Evolutionary conservation across 441 rosid species (phyloP).

Genomic region (Arabidopsis hybrid): DNA sequence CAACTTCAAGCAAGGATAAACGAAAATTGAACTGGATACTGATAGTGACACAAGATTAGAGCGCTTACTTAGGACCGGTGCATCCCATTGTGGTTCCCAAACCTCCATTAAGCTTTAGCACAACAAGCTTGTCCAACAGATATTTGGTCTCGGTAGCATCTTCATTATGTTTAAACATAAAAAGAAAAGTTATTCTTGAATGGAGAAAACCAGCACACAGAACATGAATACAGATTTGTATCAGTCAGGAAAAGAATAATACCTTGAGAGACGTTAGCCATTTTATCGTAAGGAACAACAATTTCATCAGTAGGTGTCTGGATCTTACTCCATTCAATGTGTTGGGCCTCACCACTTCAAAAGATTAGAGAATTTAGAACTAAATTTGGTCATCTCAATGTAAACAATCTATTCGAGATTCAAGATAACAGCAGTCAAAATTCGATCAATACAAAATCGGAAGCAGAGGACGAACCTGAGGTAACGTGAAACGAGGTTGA

Average conservation of each 20-base stretch:
- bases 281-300: slow-evolving; percentile 83
- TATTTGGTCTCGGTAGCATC: slow-evolving; percentile 60
- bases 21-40: neutral
- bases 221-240: neutral
- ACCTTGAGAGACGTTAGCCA: slow-evolving; percentile 73
- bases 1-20: neutral
- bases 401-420: neutral
- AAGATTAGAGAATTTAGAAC: neutral
- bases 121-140: slow-evolving; percentile 72
- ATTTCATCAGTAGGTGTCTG: slow-evolving; percentile 89
- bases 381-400: slow-evolving; percentile 19
- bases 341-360: slow-evolving; percentile 87
- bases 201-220: neutral
- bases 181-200: neutral
- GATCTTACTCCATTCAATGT: slow-evolving; percentile 96
- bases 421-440: neutral
- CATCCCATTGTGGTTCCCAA: slow-evolving; percentile 83
- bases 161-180: slow-evolving; percentile 11
- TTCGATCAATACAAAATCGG: neutral
- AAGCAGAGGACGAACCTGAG: slow-evolving; percentile 60
- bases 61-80: slow-evolving; percentile 75
- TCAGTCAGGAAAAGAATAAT: neutral
- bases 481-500: slow-evolving; percentile 82
- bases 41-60: slow-evolving; percentile 23
- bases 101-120: slow-evolving; percentile 81